Base-by-base conservation (phyloP, 495 filamentous ascomycete species). In the Aspergillus heteromorphus region DNA sequence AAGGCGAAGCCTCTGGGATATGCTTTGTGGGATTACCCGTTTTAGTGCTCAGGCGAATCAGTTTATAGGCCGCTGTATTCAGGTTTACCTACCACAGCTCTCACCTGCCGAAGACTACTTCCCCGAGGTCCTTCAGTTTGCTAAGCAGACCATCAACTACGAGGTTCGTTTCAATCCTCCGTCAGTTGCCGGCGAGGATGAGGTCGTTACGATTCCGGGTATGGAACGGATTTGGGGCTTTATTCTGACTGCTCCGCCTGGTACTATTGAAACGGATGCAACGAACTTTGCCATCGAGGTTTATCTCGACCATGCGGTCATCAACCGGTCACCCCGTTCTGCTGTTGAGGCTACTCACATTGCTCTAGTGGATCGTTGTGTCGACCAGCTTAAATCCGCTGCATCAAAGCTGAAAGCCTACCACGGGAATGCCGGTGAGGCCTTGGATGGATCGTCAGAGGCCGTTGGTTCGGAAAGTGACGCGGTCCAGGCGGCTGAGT, bases 141-240 rank as follows among this genome's bases (percentile, higher is more conserved):
- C 88, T 4, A 78, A 82, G 47, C 71, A 77, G n/a, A 67, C 74
- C 0, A 66, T 77, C n/a, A 61, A 59, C 20, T 81, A 82, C 31
- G 67, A 78, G 40, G 59, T 73, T 23, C 70, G 74, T n/a, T 67
- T 75, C 59, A 66, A 73, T 18, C 69, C 72, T 4, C 66, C 70
- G 8, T 53, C 64, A 4, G 51, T 65, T 20, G 68, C 67, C 4
- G 64, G 59, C 10, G 79, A 77, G 30, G 65, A 78, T 54, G 71
- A 75, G 25, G 64, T 78, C 6, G 70, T 84, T 18, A 62, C 74
- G 13, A 77, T 87, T 48, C 73, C 79, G 16, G 87, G 85, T 8
- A 77, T 88, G 47, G 88, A 93, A 49, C 78, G 89, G 40, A 74
- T 97, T 45, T 97, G 92, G 92, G 82, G 80, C 14, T 83, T 96